Evolutionary conservation across 2,329 filamentous ascomycete species (phyloP).

Genomic region (Penicillium hesseltinei): DNA sequence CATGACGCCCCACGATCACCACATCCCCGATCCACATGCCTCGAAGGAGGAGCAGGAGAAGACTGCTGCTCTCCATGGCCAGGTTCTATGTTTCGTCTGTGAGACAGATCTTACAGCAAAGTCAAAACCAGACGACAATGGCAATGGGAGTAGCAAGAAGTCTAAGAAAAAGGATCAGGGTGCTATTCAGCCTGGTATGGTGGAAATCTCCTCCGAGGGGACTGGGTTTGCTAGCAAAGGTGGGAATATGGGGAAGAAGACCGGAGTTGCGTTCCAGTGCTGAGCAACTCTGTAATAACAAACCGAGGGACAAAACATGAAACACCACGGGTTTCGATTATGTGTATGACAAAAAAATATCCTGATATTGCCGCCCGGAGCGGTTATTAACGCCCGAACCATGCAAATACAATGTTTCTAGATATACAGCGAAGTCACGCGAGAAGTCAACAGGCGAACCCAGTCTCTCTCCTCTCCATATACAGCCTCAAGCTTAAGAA

Average conservation of each 20-base stretch:
- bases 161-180: conserved; percentile 46
- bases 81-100: conserved; percentile 78
- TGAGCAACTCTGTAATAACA: conserved; percentile 38
- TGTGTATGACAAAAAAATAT: conserved; percentile 13
- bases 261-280: conserved; percentile 79
- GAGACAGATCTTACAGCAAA: conserved; percentile 67
- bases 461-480: background rate
- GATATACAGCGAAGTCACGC: conserved; percentile 21
- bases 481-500: background rate
- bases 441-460: background rate
- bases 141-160: conserved; percentile 30
- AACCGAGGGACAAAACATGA: background rate
- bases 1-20: conserved; percentile 57
- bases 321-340: conserved; percentile 1
- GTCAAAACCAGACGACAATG: conserved; percentile 25
- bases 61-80: conserved; percentile 38
- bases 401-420: conserved; percentile 25
- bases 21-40: conserved; percentile 60
- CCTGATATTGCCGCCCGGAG: conserved; percentile 12
- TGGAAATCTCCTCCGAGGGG: conserved; percentile 79
- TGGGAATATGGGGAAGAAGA: conserved; percentile 74
- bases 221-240: conserved; percentile 93
- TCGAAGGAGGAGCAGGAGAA: conserved; percentile 48
- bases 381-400: conserved; percentile 24
- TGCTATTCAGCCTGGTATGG: conserved; percentile 66